Conservation (phyloP, 768 basidiomycete species). For the Kwoniella newhampshirensis region DNA sequence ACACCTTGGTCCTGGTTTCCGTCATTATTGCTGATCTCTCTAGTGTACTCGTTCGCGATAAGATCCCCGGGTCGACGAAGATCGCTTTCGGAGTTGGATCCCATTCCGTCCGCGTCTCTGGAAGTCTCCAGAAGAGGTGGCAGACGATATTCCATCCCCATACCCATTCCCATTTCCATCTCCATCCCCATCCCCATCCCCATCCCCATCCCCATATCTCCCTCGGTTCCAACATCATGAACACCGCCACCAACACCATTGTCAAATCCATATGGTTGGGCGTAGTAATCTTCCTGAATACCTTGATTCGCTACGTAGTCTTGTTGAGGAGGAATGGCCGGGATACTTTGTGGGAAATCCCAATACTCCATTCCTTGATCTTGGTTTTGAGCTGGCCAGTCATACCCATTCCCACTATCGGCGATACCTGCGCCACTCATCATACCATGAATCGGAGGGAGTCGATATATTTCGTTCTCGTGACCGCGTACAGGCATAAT, state of each 20-base stretch:
- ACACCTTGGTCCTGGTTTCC: not conserved
- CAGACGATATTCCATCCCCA: conserved; percentile 18
- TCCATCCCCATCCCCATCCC: not conserved
- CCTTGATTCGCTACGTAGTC: too few relatives aligned
- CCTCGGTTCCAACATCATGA: too few relatives aligned
- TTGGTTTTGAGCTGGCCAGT: conserved; percentile 5
- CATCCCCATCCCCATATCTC: not conserved
- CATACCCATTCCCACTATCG: conserved; percentile 6
- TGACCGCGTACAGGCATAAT: not conserved
- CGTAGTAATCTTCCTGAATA: conserved; percentile 12
- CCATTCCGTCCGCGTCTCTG: not conserved
- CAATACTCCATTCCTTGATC: conserved; percentile 15
- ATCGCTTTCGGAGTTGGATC: not conserved
- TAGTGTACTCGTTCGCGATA: conserved; percentile 12
- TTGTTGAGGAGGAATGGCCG: not conserved
- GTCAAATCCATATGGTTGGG: not conserved
- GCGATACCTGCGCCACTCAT: conserved; percentile 1
- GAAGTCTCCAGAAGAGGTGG: conserved; percentile 19
- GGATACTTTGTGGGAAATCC: conserved; percentile 6
- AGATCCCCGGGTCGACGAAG: conserved; percentile 12
- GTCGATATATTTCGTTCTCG: conserved; percentile 30
- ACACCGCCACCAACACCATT: not conserved
- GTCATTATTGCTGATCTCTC: not conserved
- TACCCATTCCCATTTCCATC: not conserved
- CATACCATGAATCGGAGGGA: conserved; percentile 34